Conservation (phyloP, 345 rosid species). For the Clarkia xantiana region DNA sequence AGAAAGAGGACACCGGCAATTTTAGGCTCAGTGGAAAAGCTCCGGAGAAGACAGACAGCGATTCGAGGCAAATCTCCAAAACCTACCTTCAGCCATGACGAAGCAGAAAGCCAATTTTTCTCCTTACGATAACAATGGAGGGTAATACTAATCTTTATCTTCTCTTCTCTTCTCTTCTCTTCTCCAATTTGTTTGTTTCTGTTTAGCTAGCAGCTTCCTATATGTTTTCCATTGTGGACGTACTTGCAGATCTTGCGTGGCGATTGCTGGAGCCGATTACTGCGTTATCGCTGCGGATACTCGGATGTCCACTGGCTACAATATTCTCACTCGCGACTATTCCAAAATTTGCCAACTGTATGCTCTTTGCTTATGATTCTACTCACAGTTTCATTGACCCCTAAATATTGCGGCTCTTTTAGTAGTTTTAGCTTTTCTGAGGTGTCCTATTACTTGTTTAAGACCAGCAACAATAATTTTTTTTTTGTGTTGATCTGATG, state of each 20-base stretch:
- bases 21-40: background rate
- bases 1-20: background rate
- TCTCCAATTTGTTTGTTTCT: background rate
- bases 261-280: constrained; percentile 87
- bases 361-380: constrained; percentile 3
- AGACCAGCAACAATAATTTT: no score
- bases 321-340: constrained; percentile 77
- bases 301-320: constrained; percentile 88
- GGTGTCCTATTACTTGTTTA: no score
- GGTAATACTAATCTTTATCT: constrained; percentile 24
- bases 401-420: background rate
- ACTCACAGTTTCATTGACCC: background rate
- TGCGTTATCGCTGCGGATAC: constrained; percentile 95
- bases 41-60: background rate
- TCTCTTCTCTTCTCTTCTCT: background rate
- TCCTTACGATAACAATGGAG: constrained; percentile 99
- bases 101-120: constrained; percentile 75
- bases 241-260: constrained; percentile 62
- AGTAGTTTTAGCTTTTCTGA: no score
- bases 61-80: background rate
- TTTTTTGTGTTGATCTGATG: no score
- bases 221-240: background rate
- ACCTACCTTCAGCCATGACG: constrained; percentile 27
- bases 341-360: constrained; percentile 79
- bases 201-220: no score